Evolutionary conservation across 108 stramenopile genomes (phyloP).

Genomic region (Cyclotella sp.): DNA sequence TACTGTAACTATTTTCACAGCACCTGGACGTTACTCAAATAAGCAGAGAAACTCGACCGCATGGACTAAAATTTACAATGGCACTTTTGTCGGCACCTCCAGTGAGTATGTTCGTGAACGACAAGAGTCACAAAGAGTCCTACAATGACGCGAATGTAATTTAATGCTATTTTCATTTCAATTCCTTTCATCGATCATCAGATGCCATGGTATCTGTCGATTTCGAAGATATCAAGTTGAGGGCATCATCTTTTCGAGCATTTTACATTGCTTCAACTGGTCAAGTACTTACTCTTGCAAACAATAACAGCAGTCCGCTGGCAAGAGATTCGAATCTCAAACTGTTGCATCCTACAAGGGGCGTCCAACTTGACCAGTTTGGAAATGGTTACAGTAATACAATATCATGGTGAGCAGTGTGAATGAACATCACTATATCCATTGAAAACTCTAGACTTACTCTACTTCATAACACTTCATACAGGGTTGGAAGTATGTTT

Average conservation of each 20-base stretch:
- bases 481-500: background rate
- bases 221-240: background rate
- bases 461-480: too few relatives aligned
- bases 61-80: slow-evolving; percentile 9
- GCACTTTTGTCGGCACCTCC: too few relatives aligned
- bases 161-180: background rate
- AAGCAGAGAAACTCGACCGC: background rate
- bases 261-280: background rate
- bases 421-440: background rate
- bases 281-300: background rate
- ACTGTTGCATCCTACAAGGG: background rate
- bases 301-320: background rate
- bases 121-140: too few relatives aligned
- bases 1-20: background rate
- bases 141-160: background rate
- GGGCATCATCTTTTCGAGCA: background rate
- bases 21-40: background rate
- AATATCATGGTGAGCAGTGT: background rate
- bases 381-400: background rate
- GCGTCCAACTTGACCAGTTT: background rate
- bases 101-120: background rate
- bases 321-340: background rate
- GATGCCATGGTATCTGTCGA: background rate
- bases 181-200: background rate
- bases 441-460: too few relatives aligned